Conservation (phyloP, 306 rosid genomes). For the Citrullus amarus region DNA sequence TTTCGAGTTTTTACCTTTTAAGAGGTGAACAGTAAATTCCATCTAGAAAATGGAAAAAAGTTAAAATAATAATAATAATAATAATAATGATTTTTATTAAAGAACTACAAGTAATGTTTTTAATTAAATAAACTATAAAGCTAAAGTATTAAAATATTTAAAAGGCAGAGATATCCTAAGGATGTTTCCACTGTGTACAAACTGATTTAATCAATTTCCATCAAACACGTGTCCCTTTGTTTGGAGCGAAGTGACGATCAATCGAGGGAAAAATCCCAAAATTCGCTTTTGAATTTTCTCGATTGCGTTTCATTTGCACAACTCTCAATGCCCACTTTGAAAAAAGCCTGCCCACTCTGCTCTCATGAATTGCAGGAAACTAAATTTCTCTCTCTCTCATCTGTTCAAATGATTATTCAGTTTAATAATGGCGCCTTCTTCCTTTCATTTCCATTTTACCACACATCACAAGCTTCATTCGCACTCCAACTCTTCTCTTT, state of each 20-base stretch:
- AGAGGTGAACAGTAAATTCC: background rate
- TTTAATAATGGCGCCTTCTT: constrained; percentile 4
- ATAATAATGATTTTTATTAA: too few species aligned
- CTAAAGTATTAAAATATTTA: too few species aligned
- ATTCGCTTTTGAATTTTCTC: constrained; percentile 1
- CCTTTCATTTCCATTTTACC: background rate
- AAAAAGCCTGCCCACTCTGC: constrained; percentile 9
- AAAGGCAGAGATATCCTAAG: background rate
- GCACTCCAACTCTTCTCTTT: background rate
- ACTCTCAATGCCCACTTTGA: constrained; percentile 8
- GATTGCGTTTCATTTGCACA: constrained; percentile 9
- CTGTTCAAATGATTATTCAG: constrained; percentile 3
- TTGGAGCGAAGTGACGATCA: background rate
- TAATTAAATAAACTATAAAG: background rate
- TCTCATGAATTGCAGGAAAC: constrained; percentile 8
- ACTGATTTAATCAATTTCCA: background rate
- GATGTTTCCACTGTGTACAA: background rate
- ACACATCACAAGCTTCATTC: background rate
- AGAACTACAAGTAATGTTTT: too few species aligned
- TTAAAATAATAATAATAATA: background rate
- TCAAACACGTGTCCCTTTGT: background rate
- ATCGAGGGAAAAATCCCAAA: background rate
- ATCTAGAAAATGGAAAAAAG: background rate
- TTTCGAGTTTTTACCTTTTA: background rate
- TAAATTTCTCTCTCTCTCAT: background rate